Evolutionary conservation across 225 moss, liverwort and hornwort genomes (phyloP), one percentile per base, ranked within the genome.

Genomic region (Anthoceros angustus): DNA sequence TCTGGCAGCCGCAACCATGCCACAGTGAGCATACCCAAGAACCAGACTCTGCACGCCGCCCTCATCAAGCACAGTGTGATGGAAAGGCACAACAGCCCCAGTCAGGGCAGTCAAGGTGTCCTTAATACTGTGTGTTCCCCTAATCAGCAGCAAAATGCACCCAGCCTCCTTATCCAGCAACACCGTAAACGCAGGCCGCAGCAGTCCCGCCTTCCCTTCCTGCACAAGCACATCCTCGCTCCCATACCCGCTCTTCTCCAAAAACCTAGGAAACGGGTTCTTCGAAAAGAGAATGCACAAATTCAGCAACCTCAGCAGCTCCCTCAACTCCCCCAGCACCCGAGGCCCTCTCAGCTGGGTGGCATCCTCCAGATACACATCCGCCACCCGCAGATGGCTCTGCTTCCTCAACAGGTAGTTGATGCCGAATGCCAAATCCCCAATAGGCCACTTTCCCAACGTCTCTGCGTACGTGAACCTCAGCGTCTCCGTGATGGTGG

Each of bases 381-480:
- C 80, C 63, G 95, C 95, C 12, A 98, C 95, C 71, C 91, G 81
- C 42, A 88, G 75, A 67, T 91, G 95, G n/a, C 91, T 91, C 95
- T 98, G 83, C 69, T 73, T 49, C 82, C 40, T 15, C 61, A 67
- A 25, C 23, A 98, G 90, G 66, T 86, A 91, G 60, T 91, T 98
- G 43, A 98, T 98, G 43, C 95, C 95, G 74, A 98, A 98, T 10
- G 95, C 95, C 69, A 98, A 72, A 65, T 98, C 95, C 16, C 95
- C 95, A 61, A 98, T 91, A 21, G 95, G 95, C 95, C 95, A 98
- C 76, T 98, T 98, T 60, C 95, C 95, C 42, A 98, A 78, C 68
- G 95, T 98, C 80, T 98, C 95, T 8, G 95, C 86, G 66, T 98
- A 98, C 1, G 95, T 98, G 67, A 98, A 98, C 42, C 95, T 84